Evolutionary conservation across 495 filamentous ascomycete species (phyloP), one percentile per base, ranked within the genome.

Genomic region (Melanomma pulvis-pyrius): DNA sequence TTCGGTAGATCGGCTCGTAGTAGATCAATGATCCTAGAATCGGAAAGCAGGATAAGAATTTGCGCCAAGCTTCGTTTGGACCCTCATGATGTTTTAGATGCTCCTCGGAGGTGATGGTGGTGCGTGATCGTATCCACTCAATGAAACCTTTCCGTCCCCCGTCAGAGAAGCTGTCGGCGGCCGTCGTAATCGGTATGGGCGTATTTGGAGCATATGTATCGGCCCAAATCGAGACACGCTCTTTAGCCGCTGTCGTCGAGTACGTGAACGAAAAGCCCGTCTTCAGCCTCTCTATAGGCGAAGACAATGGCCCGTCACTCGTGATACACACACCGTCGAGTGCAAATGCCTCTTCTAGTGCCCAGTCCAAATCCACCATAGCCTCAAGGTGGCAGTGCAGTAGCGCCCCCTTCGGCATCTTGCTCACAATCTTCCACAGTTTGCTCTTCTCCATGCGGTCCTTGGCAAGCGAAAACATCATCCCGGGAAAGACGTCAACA

Each of bases 1-100:
- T 79, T 25, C 92, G 87, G 78, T 92, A 93, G 58, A 98, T 92
- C 0, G 94, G 93, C 75, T 98, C 94, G 76, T 97, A 96, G 77
- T 85, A 89, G 19, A 96, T 76, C 26, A 97, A 83, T 6, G 86
- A 87, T 26, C 83, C 82, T 29, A 96, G 79, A 1, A 92, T 81
- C 0, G 78, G 77, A 75, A 96, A 94, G 50, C 85, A 86, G 30
- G 81, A 82, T 12, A 75, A 79, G 74, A 96, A 96, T 74, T 92
- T 91, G 17, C 79, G 73, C 91, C 92, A 96, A 57, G 96, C 87
- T 19, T 85, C 87, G 70, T 90, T 86, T 29, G 88, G 81, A n/a
- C 91, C 91, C 65, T 90, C 86, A 63, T 93, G 85, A 69, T 93
- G 91, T 61, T 89, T 79, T n/a, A 91, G 78, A 15, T 88, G 88